phyloP scores from a whole-genome alignment of 176 grass and related monocot species.

The Avena sativa region DNA sequence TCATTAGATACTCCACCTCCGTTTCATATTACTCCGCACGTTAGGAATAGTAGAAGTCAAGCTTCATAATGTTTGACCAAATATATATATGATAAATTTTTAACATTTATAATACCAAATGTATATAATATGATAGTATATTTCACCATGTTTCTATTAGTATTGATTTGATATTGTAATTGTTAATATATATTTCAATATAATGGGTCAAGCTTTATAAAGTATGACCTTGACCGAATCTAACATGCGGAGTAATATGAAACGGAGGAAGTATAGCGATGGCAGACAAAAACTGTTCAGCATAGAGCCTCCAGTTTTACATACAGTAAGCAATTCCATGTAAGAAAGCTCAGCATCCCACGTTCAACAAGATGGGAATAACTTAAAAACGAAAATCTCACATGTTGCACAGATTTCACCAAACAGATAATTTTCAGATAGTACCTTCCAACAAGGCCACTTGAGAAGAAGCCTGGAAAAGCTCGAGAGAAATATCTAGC shows the following conservation, averaged over 20 bases:
- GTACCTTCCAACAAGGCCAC: conserved; percentile 79
- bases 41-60: too few species aligned
- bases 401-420: conserved; percentile 1
- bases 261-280: neutral
- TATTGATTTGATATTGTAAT: too few species aligned
- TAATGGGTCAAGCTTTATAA: too few species aligned
- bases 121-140: too few species aligned
- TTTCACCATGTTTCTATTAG: too few species aligned
- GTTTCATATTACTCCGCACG: too few species aligned
- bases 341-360: neutral
- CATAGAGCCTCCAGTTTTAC: neutral
- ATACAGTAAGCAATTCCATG: neutral
- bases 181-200: too few species aligned
- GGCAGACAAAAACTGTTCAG: neutral
- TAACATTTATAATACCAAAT: too few species aligned
- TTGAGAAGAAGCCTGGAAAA: conserved; percentile 65
- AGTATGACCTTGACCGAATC: too few species aligned
- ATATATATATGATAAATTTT: too few species aligned
- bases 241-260: too few species aligned
- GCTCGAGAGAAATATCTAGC: conserved; percentile 67
- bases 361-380: neutral
- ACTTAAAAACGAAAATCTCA: neutral
- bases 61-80: too few species aligned
- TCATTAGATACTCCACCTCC: neutral
- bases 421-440: neutral